phyloP scores from a whole-genome alignment of 306 rosid species.

The Gleditsia sinensis region DNA sequence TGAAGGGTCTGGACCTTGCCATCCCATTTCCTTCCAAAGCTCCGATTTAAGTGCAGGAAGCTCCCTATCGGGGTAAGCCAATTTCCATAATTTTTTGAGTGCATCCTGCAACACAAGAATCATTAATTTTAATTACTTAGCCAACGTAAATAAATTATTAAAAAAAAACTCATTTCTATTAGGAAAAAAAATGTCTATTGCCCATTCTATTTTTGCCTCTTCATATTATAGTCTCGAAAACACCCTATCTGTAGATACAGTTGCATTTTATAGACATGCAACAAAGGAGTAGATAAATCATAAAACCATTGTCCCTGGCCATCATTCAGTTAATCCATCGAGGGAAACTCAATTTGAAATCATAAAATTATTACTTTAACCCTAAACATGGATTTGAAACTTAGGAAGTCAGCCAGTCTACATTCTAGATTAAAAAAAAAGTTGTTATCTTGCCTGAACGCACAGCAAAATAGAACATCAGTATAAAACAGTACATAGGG shows the following conservation, averaged over 20 bases:
- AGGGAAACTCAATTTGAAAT: constrained; percentile 3
- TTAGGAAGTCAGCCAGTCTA: neutral
- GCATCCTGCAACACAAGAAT: constrained; percentile 67
- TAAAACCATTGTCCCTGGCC: neutral
- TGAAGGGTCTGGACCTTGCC: constrained; percentile 98
- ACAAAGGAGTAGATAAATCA: constrained; percentile 4
- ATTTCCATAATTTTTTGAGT: constrained; percentile 73
- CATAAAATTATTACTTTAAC: neutral
- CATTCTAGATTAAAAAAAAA: constrained; percentile 23
- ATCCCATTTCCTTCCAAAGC: constrained; percentile 99
- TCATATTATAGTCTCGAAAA: constrained; percentile 1
- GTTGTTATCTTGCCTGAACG: neutral
- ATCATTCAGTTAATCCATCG: constrained; percentile 4
- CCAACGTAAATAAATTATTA: neutral
- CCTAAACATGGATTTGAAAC: constrained; percentile 20
- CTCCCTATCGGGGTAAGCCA: constrained; percentile 86
- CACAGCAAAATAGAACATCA: constrained; percentile 7
- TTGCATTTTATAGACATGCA: constrained; percentile 5
- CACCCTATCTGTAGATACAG: neutral
- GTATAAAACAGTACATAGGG: neutral
- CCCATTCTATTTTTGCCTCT: constrained; percentile 1
- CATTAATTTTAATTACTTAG: neutral
- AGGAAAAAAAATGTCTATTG: constrained; percentile 1
- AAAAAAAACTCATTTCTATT: neutral
- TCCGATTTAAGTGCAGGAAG: constrained; percentile 86